Base-by-base conservation (phyloP, 805 yeast species). In the Candida boidinii region DNA sequence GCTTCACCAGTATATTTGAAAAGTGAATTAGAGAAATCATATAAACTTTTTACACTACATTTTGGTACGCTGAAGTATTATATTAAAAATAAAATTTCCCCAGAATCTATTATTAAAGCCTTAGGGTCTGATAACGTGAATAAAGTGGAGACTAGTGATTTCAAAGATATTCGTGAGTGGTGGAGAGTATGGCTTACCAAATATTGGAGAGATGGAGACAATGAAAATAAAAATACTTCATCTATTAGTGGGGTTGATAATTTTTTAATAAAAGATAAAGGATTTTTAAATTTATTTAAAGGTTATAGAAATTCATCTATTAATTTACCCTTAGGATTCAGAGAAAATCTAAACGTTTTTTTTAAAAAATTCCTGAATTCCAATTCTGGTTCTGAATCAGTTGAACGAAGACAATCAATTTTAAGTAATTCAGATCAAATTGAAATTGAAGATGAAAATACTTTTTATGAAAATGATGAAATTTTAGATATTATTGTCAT, bases 141-240 rank as follows among this genome's bases (percentile, higher is more conserved):
- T 6, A 7, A 3, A 17, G 10, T n/a, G 10, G n/a, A 19, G 8
- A 8, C 26, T 44, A 16, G 31, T 29, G 10, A 35, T 19, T 19
- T 42, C 14, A 23, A n/a, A 11, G n/a, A 10, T 9, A 6, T 11
- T 7, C 41, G 8, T 39, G 44, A 38, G 14, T 64, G 68, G 68
- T 64, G 67, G 66, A 36, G 28, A 3, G 34, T 34, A 2, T 64
- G 68, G 67, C 35, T 56, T 4, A 26, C n/a, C 2, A 46, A 52
- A 33, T 43, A 46, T 22, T 53, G 30, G 7, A 16, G 56, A 18
- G 53, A 49, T n/a, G n/a, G n/a, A n/a, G n/a, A n/a, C n/a, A n/a
- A n/a, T n/a, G n/a, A n/a, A n/a, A n/a, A n/a, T n/a, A n/a, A n/a
- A n/a, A n/a, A n/a, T n/a, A n/a, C n/a, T n/a, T n/a, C n/a, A 23